Base-by-base conservation (phyloP, 1,139 yeast species). In the Pichia norvegensis region DNA sequence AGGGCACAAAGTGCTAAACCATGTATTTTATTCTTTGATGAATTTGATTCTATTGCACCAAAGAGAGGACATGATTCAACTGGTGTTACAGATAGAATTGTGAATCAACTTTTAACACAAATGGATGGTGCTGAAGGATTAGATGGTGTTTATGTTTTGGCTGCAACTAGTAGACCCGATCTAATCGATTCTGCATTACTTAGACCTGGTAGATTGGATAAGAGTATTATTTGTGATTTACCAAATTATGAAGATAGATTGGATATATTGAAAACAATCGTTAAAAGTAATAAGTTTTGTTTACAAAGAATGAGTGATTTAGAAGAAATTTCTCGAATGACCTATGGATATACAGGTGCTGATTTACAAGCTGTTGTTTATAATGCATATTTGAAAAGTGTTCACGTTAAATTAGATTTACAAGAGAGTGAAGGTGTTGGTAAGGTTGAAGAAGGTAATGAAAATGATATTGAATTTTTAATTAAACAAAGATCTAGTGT, bases 81-180 rank as follows among this genome's bases (percentile, higher is more conserved):
- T 0, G 98, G 97, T 50, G 98, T 92, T 5, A 92, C 98, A 1
- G 98, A 92, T 63, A 76, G 98, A 59, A 97, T 92, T 37, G 98
- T 92, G 36, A 94, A 94, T 65, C 98, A 92, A 62, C 78, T 92
- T 81, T 76, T 92, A 59, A 92, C 98, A 0, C 97, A 94, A 63
- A 88, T 92, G 96, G 99, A 92, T 66, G 99, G 99, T 67, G 97
- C 97, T 1, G 98, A 92, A 64, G 97, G 97, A 0, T 69, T 90
- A 33, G 97, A 90, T 58, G 97, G 97, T 1, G 98, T 94, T 3
- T 92, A 92, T 60, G 96, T 94, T 1, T 70, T 92, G 29, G 98
- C 97, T 0, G 98, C 98, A 1, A 94, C 98, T 0, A 81, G 92
- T 57, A 73, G 98, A 56, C 97, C 97, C 0, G 97, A 92, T 60